These are phyloP conservation scores for Ceratobasidium sp. DNA, from an alignment of 1,284 basidiomycete species.

Conservation along the genomic window DNA sequence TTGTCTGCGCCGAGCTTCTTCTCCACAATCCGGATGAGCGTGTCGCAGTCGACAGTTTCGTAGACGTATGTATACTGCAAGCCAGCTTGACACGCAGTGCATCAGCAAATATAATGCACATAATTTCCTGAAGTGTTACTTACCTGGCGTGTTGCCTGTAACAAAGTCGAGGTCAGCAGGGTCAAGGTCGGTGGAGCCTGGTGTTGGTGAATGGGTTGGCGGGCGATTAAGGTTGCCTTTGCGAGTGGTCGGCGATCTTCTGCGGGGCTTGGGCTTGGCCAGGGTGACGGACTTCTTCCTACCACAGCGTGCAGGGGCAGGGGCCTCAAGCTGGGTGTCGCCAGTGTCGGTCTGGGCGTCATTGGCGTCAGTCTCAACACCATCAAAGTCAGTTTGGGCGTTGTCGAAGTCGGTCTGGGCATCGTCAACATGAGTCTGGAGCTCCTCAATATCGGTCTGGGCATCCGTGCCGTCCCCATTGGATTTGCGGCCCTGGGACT, in stretches of 20 bases:
- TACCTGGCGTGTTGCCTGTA: neutral
- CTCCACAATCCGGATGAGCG: slow-evolving; percentile 9
- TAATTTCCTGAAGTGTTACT: neutral
- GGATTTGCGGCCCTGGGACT: neutral
- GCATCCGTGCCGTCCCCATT: neutral
- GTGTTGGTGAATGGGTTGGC: neutral
- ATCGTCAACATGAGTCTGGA: neutral
- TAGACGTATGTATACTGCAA: neutral
- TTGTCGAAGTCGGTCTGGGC: neutral
- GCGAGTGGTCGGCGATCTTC: neutral
- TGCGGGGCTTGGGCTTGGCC: neutral
- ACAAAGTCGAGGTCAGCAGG: neutral
- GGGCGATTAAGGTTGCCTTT: neutral
- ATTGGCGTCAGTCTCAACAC: too few species aligned
- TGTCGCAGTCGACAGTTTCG: neutral
- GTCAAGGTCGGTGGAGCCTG: neutral
- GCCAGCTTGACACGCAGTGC: neutral
- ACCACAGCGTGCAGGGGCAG: too few species aligned
- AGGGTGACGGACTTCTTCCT: neutral
- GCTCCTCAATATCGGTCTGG: neutral
- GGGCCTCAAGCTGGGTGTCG: neutral
- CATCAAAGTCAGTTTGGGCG: too few species aligned
- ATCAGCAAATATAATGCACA: neutral
- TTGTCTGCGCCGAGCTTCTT: neutral
- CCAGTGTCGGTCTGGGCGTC: too few species aligned